phyloP scores from a whole-genome alignment of 2,329 filamentous ascomycete genomes.

The Dryadomyces quercivorus region DNA sequence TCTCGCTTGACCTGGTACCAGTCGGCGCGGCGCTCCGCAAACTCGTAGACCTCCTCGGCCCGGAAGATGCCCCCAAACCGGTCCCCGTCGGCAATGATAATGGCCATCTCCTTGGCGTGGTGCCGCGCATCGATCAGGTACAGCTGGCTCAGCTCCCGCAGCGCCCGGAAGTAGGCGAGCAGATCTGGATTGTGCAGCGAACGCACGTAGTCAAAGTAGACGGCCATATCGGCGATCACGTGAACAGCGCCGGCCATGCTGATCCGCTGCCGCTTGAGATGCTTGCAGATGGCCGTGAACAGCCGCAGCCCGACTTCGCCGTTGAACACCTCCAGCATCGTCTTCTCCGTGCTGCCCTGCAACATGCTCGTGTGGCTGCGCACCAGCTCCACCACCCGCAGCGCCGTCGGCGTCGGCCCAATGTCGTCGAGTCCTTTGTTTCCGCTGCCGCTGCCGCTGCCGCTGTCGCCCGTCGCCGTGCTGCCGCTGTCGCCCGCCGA shows the following conservation, averaged over 20 bases:
- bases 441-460: no score
- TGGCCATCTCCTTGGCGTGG: slow-evolving; percentile 89
- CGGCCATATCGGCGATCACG: slow-evolving; percentile 92
- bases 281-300: slow-evolving; percentile 88
- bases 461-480: slow-evolving; percentile 16
- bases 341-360: slow-evolving; percentile 90
- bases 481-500: slow-evolving; percentile 19
- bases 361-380: slow-evolving; percentile 87
- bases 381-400: slow-evolving; percentile 72
- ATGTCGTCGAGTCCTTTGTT: slow-evolving; percentile 10
- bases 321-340: slow-evolving; percentile 96
- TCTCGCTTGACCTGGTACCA: slow-evolving; percentile 84
- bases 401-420: slow-evolving; percentile 69
- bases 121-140: slow-evolving; percentile 81
- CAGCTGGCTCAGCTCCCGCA: slow-evolving; percentile 88
- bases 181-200: slow-evolving; percentile 74
- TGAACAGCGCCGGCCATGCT: slow-evolving; percentile 81
- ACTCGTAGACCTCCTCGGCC: slow-evolving; percentile 95
- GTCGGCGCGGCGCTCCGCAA: slow-evolving; percentile 83
- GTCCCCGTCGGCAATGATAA: slow-evolving; percentile 83
- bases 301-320: slow-evolving; percentile 90
- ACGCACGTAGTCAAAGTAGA: slow-evolving; percentile 77
- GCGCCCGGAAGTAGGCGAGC: slow-evolving; percentile 78
- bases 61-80: slow-evolving; percentile 87
- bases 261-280: slow-evolving; percentile 90